Evolutionary conservation across 306 rosid genomes (phyloP), one percentile per base, ranked within the genome.

Genomic region (Cucumis melo): DNA sequence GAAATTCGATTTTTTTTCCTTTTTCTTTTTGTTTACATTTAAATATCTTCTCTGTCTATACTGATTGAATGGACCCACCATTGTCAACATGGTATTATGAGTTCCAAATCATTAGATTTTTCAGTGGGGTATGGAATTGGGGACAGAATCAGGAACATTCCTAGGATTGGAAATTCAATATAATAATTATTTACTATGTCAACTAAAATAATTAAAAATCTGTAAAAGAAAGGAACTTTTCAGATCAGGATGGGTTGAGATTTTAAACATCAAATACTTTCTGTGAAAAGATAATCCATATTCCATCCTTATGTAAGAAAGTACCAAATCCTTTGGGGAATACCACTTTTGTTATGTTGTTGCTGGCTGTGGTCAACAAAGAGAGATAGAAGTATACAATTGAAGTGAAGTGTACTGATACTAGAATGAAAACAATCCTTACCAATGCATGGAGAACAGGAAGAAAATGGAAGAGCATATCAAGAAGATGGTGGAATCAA

Each of bases 1-100:
- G 42, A 16, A 14, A 23, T 72, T 27, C 15, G 8, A 39, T 42
- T 27, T 50, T 27, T 48, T 48, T 38, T 6, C 1, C 3, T 3
- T 14, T 39, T 65, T 17, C 15, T 38, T 39, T 66, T 10, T 14
- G 1, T 70, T 70, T 23, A 67, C 5, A 39, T 66, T 66, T 3
- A 70, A 42, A 70, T 44, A 42, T 46, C 56, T 72, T 72, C 76
- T 24, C 14, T 27, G 23, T 23, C 23, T 21, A 15, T 23, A 48
- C 76, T 27, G 76, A 71, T 15, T 71, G 44, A 72, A 48, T 72
- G 76, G 76, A 72, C 76, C 76, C 76, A 72, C 60, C 76, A 50
- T 51, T 72, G 61, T 24, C 24, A 23, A 21, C 34, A 21, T 68
- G 74, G 74, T 44, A 38, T 34, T 64, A 4, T 41, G 5, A n/a